Evolutionary conservation across 108 stramenopile species (phyloP).

Genomic region (Nitzschia sp.): DNA sequence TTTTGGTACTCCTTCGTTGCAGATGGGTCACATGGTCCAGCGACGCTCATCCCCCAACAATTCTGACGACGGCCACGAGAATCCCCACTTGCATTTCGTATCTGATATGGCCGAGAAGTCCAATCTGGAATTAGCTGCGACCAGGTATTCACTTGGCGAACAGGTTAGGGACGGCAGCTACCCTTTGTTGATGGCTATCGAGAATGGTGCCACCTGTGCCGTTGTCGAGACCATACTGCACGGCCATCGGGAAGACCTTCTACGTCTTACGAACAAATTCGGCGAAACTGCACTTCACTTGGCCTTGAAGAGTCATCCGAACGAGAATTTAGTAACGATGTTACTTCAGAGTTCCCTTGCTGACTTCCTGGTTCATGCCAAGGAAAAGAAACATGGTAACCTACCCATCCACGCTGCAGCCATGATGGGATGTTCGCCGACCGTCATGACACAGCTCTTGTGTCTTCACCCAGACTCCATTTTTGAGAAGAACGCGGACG

Average conservation of each 20-base stretch:
- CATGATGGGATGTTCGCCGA: slow-evolving; percentile 25
- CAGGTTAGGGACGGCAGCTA: slow-evolving; percentile 42
- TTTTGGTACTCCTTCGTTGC: no score
- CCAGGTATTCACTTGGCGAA: neutral
- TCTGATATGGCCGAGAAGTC: neutral
- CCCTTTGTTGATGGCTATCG: slow-evolving; percentile 42
- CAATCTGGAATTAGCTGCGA: neutral
- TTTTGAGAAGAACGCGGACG: neutral
- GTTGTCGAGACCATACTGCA: slow-evolving; percentile 30
- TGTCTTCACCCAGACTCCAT: slow-evolving; percentile 1
- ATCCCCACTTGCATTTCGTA: neutral
- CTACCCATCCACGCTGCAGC: slow-evolving; percentile 52
- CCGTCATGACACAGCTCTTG: neutral
- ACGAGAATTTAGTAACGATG: slow-evolving; percentile 30
- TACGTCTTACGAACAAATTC: slow-evolving; percentile 29
- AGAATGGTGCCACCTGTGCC: slow-evolving; percentile 22
- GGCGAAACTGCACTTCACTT: slow-evolving; percentile 37
- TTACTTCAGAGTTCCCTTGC: slow-evolving; percentile 22
- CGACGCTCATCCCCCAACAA: neutral
- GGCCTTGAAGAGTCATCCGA: slow-evolving; percentile 28
- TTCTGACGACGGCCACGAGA: neutral
- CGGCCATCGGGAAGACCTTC: slow-evolving; percentile 17
- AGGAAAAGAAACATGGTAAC: slow-evolving; percentile 39
- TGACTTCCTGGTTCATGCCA: slow-evolving; percentile 11
- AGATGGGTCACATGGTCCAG: slow-evolving; percentile 7